Conservation (phyloP, 2,329 filamentous ascomycete genomes). For the Rhynchosporium agropyri region DNA sequence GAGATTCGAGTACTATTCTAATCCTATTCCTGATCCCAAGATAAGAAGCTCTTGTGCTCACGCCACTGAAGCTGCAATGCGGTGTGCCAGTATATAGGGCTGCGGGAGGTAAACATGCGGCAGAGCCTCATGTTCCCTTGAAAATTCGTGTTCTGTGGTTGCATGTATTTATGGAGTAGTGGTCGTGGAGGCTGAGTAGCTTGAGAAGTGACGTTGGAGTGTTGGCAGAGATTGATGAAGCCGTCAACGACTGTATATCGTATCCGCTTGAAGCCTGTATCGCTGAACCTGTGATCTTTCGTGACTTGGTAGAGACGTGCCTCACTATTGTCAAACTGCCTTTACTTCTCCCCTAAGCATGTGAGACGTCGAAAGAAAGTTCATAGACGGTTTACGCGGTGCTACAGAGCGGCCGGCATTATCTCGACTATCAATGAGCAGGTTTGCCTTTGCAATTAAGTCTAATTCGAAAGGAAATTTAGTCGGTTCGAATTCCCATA, state of each 20-base stretch:
- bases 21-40: neutral
- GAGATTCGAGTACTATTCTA: neutral
- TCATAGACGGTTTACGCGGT: neutral
- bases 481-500: too few relatives aligned
- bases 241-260: too few relatives aligned
- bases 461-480: too few relatives aligned
- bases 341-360: neutral
- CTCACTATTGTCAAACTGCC: too few relatives aligned
- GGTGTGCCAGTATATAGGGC: slow-evolving; percentile 43
- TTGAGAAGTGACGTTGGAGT: neutral
- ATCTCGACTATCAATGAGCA: too few relatives aligned
- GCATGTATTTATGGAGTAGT: slow-evolving; percentile 13
- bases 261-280: neutral
- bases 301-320: neutral
- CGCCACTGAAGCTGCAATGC: slow-evolving; percentile 43
- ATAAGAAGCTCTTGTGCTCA: slow-evolving; percentile 37
- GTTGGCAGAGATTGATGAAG: neutral
- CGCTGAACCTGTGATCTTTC: neutral
- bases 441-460: too few relatives aligned
- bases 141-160: slow-evolving; percentile 11
- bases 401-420: too few relatives aligned
- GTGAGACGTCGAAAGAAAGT: slow-evolving; percentile 8
- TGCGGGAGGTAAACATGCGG: slow-evolving; percentile 43
- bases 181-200: slow-evolving; percentile 13
- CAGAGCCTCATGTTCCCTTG: neutral